Percentiles rank a stretch among this genome's conserved stretches.
Conservation (phyloP, 2,329 filamentous ascomycete genomes). For the Botrytis elliptica region DNA sequence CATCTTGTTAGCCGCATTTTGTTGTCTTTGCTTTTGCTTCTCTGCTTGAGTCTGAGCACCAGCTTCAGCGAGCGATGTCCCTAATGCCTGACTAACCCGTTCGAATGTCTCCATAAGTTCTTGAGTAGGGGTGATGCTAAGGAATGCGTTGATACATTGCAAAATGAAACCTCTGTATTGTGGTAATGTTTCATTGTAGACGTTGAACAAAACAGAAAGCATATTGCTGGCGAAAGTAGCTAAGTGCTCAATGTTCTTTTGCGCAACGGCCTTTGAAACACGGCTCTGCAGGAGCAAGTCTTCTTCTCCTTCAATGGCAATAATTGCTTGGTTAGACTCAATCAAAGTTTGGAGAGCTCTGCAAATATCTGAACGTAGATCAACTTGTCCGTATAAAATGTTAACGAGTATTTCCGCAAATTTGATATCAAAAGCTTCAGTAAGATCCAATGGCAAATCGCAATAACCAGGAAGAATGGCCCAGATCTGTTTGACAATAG, state of each 20-base stretch:
- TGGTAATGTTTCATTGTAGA: conserved; percentile 93
- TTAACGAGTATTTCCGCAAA: conserved; percentile 93
- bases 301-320: conserved; percentile 62
- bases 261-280: conserved; percentile 70
- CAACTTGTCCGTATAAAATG: conserved; percentile 86
- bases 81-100: conserved; percentile 81
- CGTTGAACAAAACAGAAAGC: conserved; percentile 96
- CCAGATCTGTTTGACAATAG: conserved; percentile 93
- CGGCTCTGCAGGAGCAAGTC: conserved; percentile 75
- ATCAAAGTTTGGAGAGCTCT: conserved; percentile 81
- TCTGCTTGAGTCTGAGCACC: conserved; percentile 62
- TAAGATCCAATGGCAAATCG: conserved; percentile 80
- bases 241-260: conserved; percentile 79
- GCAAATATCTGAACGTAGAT: conserved; percentile 84
- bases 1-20: conserved; percentile 64
- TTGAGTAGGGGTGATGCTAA: conserved; percentile 77
- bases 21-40: conserved; percentile 61
- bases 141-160: conserved; percentile 89
- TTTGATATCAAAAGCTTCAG: conserved; percentile 73
- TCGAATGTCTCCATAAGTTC: conserved; percentile 88
- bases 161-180: conserved; percentile 89
- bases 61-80: conserved; percentile 61
- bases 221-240: conserved; percentile 80
- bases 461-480: conserved; percentile 92
- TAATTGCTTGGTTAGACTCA: conserved; percentile 84